These are phyloP conservation scores for Xylaria sp. DNA, from an alignment of 2,329 filamentous ascomycete genomes.

Conservation along the genomic window DNA sequence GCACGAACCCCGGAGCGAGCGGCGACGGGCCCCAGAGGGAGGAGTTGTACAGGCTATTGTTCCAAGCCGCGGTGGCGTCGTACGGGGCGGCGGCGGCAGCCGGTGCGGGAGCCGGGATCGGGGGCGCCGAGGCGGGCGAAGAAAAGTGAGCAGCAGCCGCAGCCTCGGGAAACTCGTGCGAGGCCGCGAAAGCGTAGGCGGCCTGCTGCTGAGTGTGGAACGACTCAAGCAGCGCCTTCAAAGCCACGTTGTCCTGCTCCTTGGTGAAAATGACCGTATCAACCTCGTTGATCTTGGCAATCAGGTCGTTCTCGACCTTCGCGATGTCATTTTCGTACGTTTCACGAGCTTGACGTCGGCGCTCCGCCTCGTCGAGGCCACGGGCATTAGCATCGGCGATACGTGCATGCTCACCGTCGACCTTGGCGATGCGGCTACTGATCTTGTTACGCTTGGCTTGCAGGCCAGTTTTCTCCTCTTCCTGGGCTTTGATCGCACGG, in stretches of 20 bases:
- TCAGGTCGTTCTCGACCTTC: constrained; percentile 48
- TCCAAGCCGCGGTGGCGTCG: constrained; percentile 37
- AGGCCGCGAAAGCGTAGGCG: constrained; percentile 37
- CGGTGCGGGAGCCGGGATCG: constrained; percentile 19
- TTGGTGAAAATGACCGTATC: constrained; percentile 43
- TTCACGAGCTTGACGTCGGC: constrained; percentile 54
- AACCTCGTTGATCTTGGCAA: constrained; percentile 43
- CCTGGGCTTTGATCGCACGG: constrained; percentile 62
- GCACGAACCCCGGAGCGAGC: constrained; percentile 44
- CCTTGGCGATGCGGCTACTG: constrained; percentile 69
- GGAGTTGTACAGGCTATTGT: constrained; percentile 37
- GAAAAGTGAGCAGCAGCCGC: constrained; percentile 25
- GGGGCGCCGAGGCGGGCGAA: constrained; percentile 22
- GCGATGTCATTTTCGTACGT: constrained; percentile 50
- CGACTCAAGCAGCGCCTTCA: constrained; percentile 44
- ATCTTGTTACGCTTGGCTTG: constrained; percentile 75
- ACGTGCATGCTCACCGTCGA: constrained; percentile 71
- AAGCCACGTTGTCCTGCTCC: constrained; percentile 43
- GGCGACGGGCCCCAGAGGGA: constrained; percentile 39
- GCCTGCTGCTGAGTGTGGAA: constrained; percentile 42
- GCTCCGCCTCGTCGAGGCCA: constrained; percentile 65
- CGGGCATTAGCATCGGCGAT: constrained; percentile 70
- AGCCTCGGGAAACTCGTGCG: constrained; percentile 35
- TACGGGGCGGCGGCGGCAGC: constrained; percentile 25
- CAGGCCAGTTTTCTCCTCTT: constrained; percentile 64